Percentiles rank a stretch among this genome's conserved stretches.
Evolutionary conservation across 2,329 filamentous ascomycete species (phyloP).

Genomic region (Uncinocarpus reesii): DNA sequence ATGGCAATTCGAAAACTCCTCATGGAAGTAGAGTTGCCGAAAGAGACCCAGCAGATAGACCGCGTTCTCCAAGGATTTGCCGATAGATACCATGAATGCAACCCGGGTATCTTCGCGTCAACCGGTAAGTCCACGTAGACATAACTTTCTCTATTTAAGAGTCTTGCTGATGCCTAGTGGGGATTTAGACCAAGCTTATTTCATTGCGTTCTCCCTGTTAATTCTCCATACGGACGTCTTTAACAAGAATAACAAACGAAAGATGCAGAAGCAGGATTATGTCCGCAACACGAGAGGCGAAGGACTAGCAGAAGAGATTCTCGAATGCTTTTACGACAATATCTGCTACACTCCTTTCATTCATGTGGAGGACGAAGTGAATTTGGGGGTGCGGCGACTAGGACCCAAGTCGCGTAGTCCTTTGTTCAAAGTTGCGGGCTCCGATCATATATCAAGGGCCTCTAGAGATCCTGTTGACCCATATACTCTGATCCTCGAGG

Average conservation of each 20-base stretch:
- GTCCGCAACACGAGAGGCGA: conserved; percentile 89
- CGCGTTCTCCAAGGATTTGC: conserved; percentile 88
- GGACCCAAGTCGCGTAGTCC: conserved; percentile 61
- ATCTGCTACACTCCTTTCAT: conserved; percentile 98
- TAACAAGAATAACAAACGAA: conserved; percentile 99
- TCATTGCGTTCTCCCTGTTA: conserved; percentile 90
- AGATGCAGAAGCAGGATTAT: conserved; percentile 95
- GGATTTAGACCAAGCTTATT: conserved; percentile 74
- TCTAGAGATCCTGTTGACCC: conserved; percentile 84
- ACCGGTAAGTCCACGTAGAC: conserved; percentile 41
- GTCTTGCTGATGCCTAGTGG: neutral
- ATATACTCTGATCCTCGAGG: conserved; percentile 86
- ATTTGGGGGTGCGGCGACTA: conserved; percentile 57
- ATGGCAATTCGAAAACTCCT: conserved; percentile 93
- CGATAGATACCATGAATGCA: conserved; percentile 95
- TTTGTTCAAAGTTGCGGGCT: conserved; percentile 55
- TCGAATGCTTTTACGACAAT: conserved; percentile 97
- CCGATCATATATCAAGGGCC: conserved; percentile 54
- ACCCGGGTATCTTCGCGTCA: conserved; percentile 83
- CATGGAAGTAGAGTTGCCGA: conserved; percentile 92
- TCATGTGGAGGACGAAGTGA: conserved; percentile 85
- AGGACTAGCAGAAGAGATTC: conserved; percentile 82
- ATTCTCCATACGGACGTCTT: conserved; percentile 98
- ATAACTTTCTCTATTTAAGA: neutral
- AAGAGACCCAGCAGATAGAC: conserved; percentile 97